These are phyloP conservation scores for Agaricus subrufescens DNA, from an alignment of 768 basidiomycete species.

Conservation along the genomic window DNA sequence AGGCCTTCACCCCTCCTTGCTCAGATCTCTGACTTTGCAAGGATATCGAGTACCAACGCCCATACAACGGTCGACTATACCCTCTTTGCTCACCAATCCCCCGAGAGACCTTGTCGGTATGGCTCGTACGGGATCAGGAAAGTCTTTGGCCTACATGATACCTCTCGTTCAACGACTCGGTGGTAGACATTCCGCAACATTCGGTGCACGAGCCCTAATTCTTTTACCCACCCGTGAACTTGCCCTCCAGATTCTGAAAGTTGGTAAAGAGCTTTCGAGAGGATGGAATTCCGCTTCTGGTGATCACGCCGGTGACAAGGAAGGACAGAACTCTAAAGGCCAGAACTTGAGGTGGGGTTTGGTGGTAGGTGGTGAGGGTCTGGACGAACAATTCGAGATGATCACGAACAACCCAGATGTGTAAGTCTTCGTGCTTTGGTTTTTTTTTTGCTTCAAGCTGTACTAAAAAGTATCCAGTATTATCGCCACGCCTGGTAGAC, in stretches of 20 bases:
- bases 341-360: slow-evolving; percentile 84
- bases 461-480: slow-evolving; percentile 47
- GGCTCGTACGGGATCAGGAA: slow-evolving; percentile 98
- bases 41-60: slow-evolving; percentile 95
- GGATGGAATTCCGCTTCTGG: slow-evolving; percentile 64
- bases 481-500: slow-evolving; percentile 95
- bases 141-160: slow-evolving; percentile 93
- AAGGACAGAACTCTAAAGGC: slow-evolving; percentile 50
- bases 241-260: slow-evolving; percentile 88
- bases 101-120: slow-evolving; percentile 94
- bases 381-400: slow-evolving; percentile 96
- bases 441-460: slow-evolving; percentile 11
- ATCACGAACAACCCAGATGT: slow-evolving; percentile 93
- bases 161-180: slow-evolving; percentile 86
- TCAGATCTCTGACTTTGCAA: slow-evolving; percentile 84
- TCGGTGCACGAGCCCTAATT: slow-evolving; percentile 84
- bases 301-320: slow-evolving; percentile 73
- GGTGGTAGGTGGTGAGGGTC: slow-evolving; percentile 90
- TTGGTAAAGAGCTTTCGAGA: slow-evolving; percentile 90
- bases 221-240: slow-evolving; percentile 91
- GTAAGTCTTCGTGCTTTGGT: slow-evolving; percentile 47
- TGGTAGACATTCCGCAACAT: slow-evolving; percentile 71
- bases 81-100: slow-evolving; percentile 75
- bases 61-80: slow-evolving; percentile 89
- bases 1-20: slow-evolving; percentile 81